A percentile compares a stretch with the other conserved stretches of the same genome.
These are phyloP conservation scores for Dendrobium nobile DNA, from an alignment of 106 monocot species.

Conservation along the genomic window DNA sequence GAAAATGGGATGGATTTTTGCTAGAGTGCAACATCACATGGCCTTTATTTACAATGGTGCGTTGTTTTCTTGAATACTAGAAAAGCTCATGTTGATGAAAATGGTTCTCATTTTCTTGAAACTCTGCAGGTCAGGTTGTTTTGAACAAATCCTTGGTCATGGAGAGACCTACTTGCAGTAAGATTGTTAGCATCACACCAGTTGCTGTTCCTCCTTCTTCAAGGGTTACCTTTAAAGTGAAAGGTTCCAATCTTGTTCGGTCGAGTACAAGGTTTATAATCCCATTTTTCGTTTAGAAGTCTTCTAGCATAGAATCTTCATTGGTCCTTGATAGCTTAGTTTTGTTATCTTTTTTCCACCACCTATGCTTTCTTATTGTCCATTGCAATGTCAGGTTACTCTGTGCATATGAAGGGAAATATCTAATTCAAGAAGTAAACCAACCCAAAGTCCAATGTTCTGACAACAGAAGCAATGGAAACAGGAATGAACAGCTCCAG, in stretches of 20 bases:
- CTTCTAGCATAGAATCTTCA: background rate
- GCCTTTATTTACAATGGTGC: slow-evolving; percentile 65
- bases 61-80: slow-evolving; percentile 6
- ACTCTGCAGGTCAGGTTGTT: slow-evolving; percentile 48
- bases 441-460: slow-evolving; percentile 16
- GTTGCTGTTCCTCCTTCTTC: slow-evolving; percentile 57
- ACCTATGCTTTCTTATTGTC: background rate
- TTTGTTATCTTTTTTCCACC: background rate
- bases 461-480: background rate
- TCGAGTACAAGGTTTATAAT: slow-evolving; percentile 40
- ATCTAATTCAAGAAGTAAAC: slow-evolving; percentile 46
- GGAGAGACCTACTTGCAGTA: slow-evolving; percentile 13
- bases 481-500: slow-evolving; percentile 13
- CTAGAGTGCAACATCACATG: slow-evolving; percentile 44
- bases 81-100: background rate
- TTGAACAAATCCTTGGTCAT: slow-evolving; percentile 36
- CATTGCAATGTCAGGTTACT: slow-evolving; percentile 26
- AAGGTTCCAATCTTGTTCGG: slow-evolving; percentile 52
- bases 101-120: background rate
- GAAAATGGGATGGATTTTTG: slow-evolving; percentile 70
- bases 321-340: background rate
- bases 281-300: background rate
- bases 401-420: slow-evolving; percentile 66
- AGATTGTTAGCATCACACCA: slow-evolving; percentile 44
- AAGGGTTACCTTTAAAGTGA: slow-evolving; percentile 54